Conservation (phyloP, 805 yeast genomes). For the Sugiyamaella chiloensis region DNA sequence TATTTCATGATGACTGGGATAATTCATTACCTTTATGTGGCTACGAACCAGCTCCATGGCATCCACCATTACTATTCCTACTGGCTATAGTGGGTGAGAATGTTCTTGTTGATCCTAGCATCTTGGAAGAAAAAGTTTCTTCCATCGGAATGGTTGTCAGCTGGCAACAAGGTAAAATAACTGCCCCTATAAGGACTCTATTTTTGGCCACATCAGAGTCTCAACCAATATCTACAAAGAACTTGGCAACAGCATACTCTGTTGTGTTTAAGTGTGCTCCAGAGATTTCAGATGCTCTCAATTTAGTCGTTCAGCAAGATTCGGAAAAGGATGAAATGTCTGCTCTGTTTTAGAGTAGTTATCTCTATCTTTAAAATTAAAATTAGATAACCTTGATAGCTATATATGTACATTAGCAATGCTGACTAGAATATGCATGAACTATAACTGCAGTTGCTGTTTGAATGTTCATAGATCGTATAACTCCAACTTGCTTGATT, state of each 20-base stretch:
- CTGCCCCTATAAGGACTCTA: constrained; percentile 71
- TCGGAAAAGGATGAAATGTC: not conserved
- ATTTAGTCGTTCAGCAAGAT: constrained; percentile 13
- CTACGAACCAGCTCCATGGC: constrained; percentile 32
- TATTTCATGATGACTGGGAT: constrained; percentile 86
- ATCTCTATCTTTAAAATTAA: no score
- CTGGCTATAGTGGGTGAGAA: constrained; percentile 71
- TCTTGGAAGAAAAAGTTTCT: constrained; percentile 83
- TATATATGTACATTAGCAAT: constrained; percentile 36
- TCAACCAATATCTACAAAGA: constrained; percentile 23
- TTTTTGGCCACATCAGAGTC: constrained; percentile 44
- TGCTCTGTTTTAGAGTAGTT: not conserved
- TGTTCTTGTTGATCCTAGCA: constrained; percentile 77
- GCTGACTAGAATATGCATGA: constrained; percentile 78
- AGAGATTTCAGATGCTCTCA: constrained; percentile 55
- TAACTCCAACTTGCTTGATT: constrained; percentile 87
- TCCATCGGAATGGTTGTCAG: constrained; percentile 79
- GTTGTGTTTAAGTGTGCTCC: constrained; percentile 61
- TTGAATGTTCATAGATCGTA: constrained; percentile 94
- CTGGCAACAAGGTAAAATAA: constrained; percentile 63
- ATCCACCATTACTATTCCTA: constrained; percentile 75
- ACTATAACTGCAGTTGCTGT: constrained; percentile 95
- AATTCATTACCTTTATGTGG: constrained; percentile 48
- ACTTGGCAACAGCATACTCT: constrained; percentile 51
- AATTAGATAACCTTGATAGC: not conserved